Percentiles rank a stretch among this genome's conserved stretches.
phyloP scores from a whole-genome alignment of 1,284 basidiomycete genomes.

The Moniliophthora roreri region DNA sequence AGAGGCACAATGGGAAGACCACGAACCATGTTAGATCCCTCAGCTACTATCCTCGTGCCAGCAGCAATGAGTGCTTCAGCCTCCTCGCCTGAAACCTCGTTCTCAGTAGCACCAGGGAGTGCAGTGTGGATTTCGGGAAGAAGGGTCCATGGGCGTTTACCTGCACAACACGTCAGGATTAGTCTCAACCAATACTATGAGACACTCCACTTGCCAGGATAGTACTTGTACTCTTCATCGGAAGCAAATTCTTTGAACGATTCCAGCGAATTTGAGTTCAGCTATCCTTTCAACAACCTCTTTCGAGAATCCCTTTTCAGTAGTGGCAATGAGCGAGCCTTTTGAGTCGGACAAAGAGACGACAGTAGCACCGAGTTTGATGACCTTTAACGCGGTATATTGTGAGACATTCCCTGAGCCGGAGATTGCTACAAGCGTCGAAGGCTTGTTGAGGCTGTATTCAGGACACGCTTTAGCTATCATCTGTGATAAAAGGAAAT shows the following conservation, averaged over 20 bases:
- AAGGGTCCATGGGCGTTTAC: slow-evolving; percentile 74
- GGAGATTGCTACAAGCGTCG: slow-evolving; percentile 67
- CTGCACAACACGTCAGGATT: slow-evolving; percentile 21
- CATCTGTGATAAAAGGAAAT: slow-evolving; percentile 39
- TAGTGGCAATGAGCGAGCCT: slow-evolving; percentile 62
- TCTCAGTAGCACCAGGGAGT: slow-evolving; percentile 78
- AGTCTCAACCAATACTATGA: not conserved
- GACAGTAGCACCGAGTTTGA: slow-evolving; percentile 77
- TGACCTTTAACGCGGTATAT: slow-evolving; percentile 78
- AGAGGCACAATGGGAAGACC: not conserved
- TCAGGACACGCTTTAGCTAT: slow-evolving; percentile 50
- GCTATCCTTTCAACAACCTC: slow-evolving; percentile 59
- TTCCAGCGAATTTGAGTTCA: slow-evolving; percentile 62
- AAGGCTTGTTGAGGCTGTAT: slow-evolving; percentile 39
- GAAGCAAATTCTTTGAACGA: slow-evolving; percentile 41
- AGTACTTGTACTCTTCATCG: slow-evolving; percentile 56
- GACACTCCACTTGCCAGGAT: slow-evolving; percentile 53
- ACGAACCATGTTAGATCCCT: slow-evolving; percentile 71
- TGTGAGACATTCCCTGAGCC: slow-evolving; percentile 77
- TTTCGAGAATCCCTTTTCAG: slow-evolving; percentile 55
- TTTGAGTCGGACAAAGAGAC: slow-evolving; percentile 81
- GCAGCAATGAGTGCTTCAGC: slow-evolving; percentile 71
- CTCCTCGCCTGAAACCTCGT: slow-evolving; percentile 75
- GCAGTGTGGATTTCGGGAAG: slow-evolving; percentile 70
- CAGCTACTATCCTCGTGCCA: slow-evolving; percentile 74